phyloP scores from a whole-genome alignment of 2,329 filamentous ascomycete genomes.

The Neocucurbitaria cava region DNA sequence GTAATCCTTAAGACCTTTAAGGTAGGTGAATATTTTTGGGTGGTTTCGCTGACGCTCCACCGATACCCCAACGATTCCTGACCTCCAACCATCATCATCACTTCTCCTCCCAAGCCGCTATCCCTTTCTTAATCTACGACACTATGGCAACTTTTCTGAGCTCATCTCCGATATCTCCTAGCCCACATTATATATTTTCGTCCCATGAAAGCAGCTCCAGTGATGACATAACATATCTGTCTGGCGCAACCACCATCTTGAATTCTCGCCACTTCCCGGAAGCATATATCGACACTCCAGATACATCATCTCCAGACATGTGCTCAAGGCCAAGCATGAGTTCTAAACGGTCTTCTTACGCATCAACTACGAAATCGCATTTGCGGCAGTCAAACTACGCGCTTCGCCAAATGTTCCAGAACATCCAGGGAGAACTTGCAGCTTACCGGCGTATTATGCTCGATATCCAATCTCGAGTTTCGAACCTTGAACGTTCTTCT shows the following conservation, averaged over 20 bases:
- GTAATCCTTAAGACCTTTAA: slow-evolving; percentile 12
- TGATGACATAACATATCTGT: slow-evolving; percentile 27
- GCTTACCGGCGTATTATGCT: slow-evolving; percentile 35
- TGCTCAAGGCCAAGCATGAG: slow-evolving; percentile 1
- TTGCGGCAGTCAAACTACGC: slow-evolving; percentile 33
- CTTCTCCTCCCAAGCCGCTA: slow-evolving; percentile 4
- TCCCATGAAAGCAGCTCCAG: slow-evolving; percentile 10
- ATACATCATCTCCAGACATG: slow-evolving; percentile 9
- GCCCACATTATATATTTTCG: slow-evolving; percentile 13
- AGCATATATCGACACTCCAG: slow-evolving; percentile 22
- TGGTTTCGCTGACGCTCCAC: neutral
- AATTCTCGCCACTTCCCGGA: slow-evolving; percentile 21
- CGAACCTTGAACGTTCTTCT: slow-evolving; percentile 30
- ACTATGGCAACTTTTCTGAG: slow-evolving; percentile 24
- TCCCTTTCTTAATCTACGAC: neutral
- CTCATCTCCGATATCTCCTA: slow-evolving; percentile 9
- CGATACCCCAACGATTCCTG: neutral
- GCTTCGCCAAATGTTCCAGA: slow-evolving; percentile 39
- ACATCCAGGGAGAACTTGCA: slow-evolving; percentile 35
- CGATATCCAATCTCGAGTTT: slow-evolving; percentile 37
- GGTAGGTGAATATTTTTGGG: slow-evolving; percentile 5
- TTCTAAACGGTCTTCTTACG: slow-evolving; percentile 30
- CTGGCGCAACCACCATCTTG: slow-evolving; percentile 31
- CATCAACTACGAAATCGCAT: slow-evolving; percentile 34
- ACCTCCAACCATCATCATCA: neutral